Conservation (phyloP, 2,329 filamentous ascomycete species). For the Diaporthe velutina region DNA sequence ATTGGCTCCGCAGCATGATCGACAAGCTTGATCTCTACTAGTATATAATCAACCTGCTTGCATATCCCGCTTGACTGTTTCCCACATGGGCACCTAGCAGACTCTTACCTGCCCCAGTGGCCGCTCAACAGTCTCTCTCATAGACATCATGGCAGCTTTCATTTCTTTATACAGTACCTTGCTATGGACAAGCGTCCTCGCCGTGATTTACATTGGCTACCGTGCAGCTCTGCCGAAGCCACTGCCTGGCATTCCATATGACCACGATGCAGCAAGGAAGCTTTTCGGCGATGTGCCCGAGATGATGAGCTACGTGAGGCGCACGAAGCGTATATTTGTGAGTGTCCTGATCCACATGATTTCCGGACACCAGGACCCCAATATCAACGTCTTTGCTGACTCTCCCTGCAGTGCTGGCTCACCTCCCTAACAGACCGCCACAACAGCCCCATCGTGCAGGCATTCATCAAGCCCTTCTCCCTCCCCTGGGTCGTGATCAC, state of each 20-base stretch:
- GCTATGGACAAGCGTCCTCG: neutral
- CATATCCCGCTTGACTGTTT: too few species aligned
- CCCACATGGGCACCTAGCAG: neutral
- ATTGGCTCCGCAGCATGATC: neutral
- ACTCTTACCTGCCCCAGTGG: too few species aligned
- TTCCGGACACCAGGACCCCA: neutral
- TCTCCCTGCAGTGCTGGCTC: slow-evolving; percentile 44
- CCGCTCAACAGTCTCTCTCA: neutral
- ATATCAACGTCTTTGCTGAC: neutral
- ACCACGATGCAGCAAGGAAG: slow-evolving; percentile 49
- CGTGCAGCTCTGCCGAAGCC: slow-evolving; percentile 54
- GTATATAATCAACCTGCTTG: neutral
- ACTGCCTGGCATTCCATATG: slow-evolving; percentile 60
- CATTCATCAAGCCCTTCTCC: slow-evolving; percentile 59
- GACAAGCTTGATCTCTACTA: too few species aligned
- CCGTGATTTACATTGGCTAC: slow-evolving; percentile 29
- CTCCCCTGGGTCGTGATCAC: slow-evolving; percentile 39
- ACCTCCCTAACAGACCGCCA: slow-evolving; percentile 49
- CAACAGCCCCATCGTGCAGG: slow-evolving; percentile 58
- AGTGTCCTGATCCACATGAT: slow-evolving; percentile 25
- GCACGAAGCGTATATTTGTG: slow-evolving; percentile 50
- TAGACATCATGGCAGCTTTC: slow-evolving; percentile 7
- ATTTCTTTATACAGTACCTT: neutral
- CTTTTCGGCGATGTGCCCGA: slow-evolving; percentile 59
- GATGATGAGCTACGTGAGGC: slow-evolving; percentile 51